Base-by-base conservation (phyloP, 371 early-diverging fungal genomes). In the Mucor piriformis region DNA sequence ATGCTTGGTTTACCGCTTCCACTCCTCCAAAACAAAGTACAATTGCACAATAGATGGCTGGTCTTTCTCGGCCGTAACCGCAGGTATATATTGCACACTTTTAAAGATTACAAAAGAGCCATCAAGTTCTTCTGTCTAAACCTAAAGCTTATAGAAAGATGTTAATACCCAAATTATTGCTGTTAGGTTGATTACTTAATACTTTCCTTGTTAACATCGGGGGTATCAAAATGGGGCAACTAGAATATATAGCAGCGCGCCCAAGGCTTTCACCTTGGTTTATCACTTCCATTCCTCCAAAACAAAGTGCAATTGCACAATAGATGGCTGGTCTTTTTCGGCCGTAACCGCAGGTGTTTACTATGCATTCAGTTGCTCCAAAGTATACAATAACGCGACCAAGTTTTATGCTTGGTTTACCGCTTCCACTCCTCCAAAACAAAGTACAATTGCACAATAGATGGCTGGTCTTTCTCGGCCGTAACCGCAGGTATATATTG, bases 241-340 rank as follows among this genome's bases (percentile, higher is more conserved):
- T 50, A 50, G 50, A 50, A 50, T 50, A 50, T 50, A 50, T 50
- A 50, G 50, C 50, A 50, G 33, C 50, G 50, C 50, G 50, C 8
- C 18, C 50, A 50, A 50, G n/a, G 50, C 33, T 50, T 50, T 29
- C 18, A 32, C 33, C 50, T 50, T 50, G 50, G 50, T 16, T 50
- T 50, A 50, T 50, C 50, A 33, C 50, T 50, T 50, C 50, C 50
- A 50, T 18, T 50, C 50, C 50, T 50, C 50, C 50, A 50, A 50
- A 50, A 50, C 50, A 50, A n/a, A n/a, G 50, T 29, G 50, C 50
- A 50, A 32, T 32, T 50, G 50, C 50, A 50, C 50, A 32, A 50
- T 50, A 50, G 29, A 50, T 50, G 50, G 11, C 33, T 50, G 33
- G 50, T 32, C 33, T 50, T 50, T 50, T 50, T 50, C 50, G 32